These are phyloP conservation scores for Porogramme epimiltina DNA, from an alignment of 1,284 basidiomycete genomes.

Conservation along the genomic window DNA sequence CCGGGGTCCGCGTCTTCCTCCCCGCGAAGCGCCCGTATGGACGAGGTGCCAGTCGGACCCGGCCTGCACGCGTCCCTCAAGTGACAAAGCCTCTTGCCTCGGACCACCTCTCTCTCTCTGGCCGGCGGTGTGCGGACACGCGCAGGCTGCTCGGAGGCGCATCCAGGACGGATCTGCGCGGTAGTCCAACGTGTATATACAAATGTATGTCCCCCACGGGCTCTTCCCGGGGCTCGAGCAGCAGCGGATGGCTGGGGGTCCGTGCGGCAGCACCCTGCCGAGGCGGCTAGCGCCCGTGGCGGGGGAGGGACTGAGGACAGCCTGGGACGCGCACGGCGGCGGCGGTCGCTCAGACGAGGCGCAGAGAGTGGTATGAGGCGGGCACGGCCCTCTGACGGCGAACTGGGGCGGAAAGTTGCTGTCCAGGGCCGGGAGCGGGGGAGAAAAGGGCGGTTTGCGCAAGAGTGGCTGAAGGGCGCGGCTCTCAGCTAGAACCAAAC, in stretches of 20 bases:
- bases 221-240: too few species aligned
- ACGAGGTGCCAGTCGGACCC: too few species aligned
- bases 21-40: too few species aligned
- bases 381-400: not conserved
- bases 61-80: too few species aligned
- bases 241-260: not conserved
- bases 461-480: slow-evolving; percentile 33
- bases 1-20: slow-evolving; percentile 1
- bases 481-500: slow-evolving; percentile 31
- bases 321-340: not conserved
- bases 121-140: not conserved
- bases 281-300: slow-evolving; percentile 15
- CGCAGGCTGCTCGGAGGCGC: not conserved
- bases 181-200: too few species aligned
- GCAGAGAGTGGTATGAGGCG: not conserved
- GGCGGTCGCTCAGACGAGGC: not conserved
- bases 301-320: not conserved
- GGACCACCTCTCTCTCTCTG: too few species aligned
- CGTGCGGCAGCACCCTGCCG: slow-evolving; percentile 4
- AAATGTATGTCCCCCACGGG: too few species aligned
- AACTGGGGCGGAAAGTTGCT: slow-evolving; percentile 2
- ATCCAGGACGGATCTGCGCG: too few species aligned
- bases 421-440: slow-evolving; percentile 13
- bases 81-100: too few species aligned
- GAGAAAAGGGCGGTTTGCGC: slow-evolving; percentile 27